phyloP scores from a whole-genome alignment of 163 green algal species.

The Scenedesmus sp. region DNA sequence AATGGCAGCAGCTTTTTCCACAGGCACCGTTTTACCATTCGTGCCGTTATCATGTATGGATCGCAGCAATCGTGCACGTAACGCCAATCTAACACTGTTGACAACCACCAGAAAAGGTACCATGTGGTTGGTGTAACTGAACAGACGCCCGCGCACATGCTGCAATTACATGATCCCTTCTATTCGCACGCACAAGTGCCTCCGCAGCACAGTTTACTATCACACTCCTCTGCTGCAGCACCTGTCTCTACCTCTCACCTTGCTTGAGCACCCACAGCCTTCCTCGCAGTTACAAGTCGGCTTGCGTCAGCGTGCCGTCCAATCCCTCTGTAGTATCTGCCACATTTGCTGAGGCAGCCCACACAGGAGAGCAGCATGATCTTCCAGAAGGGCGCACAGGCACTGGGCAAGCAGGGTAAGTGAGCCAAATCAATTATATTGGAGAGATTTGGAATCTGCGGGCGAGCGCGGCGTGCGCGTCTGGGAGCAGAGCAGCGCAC shows the following conservation, averaged over 20 bases:
- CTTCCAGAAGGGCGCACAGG: neutral
- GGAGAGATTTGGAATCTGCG: neutral
- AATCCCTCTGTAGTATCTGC: neutral
- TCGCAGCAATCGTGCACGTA: neutral
- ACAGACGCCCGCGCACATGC: neutral
- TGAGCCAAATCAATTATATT: neutral
- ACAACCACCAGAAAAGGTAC: slow-evolving; percentile 1
- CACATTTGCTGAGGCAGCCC: neutral
- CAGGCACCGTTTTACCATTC: neutral
- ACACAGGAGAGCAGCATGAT: slow-evolving; percentile 10
- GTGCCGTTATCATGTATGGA: neutral
- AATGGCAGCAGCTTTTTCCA: neutral
- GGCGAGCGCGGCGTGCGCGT: neutral
- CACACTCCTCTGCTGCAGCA: neutral
- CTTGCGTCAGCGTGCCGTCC: neutral
- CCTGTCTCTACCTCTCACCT: neutral
- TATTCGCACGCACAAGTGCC: neutral
- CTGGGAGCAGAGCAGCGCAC: neutral
- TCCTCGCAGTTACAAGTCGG: neutral
- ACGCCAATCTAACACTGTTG: neutral
- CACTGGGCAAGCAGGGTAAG: neutral
- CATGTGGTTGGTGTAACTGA: neutral
- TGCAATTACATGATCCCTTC: neutral
- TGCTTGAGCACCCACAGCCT: neutral
- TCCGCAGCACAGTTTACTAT: neutral